Base-by-base conservation (phyloP, 305 asterid genomes). In the Rubia tinctorum region DNA sequence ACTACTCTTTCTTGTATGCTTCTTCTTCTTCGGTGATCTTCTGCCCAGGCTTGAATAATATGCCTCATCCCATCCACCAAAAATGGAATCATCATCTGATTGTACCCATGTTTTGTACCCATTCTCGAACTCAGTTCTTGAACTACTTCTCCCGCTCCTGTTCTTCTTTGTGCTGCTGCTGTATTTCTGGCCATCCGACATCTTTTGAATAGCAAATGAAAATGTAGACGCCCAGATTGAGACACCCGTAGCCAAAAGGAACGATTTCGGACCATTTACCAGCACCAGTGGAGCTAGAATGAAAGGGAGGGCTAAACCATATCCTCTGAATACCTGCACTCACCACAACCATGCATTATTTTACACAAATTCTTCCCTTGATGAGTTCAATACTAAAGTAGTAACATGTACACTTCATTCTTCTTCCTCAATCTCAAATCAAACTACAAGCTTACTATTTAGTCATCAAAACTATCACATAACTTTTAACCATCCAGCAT, bases 21-120 rank as follows among this genome's bases (percentile, higher is more conserved):
- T 53, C 25, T 39, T 69, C 64, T 43, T 69, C 66, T 81, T 82
- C 72, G 71, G 42, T 44, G 78, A 17, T 72, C 78, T 72, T 71
- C 77, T 14, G 6, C 76, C 25, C 77, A 76, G 18, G 77, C 72
- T 75, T 0, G 87, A 71, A 74, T 84, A 49, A 76, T 83, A 93
- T 34, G 85, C 80, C 82, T 87, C 92, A 53, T 89, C 97, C 99
- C 99, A 94, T 22, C 99, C 97, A 62, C 95, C 95, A 23, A 79
- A 90, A 72, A 61, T 72, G 17, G 78, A 75, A 68, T 51, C 78
- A 18, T 80, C 82, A 30, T 65, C 74, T 42, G 73, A 69, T 51
- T 77, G 68, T 64, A 71, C 81, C 96, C 92, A 80, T 56, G 96
- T 61, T 82, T 78, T 80, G 71, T 86, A 86, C 30, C 77, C 86